These are phyloP conservation scores for Botrytis porri DNA, from an alignment of 2,329 filamentous ascomycete genomes.

Conservation along the genomic window DNA sequence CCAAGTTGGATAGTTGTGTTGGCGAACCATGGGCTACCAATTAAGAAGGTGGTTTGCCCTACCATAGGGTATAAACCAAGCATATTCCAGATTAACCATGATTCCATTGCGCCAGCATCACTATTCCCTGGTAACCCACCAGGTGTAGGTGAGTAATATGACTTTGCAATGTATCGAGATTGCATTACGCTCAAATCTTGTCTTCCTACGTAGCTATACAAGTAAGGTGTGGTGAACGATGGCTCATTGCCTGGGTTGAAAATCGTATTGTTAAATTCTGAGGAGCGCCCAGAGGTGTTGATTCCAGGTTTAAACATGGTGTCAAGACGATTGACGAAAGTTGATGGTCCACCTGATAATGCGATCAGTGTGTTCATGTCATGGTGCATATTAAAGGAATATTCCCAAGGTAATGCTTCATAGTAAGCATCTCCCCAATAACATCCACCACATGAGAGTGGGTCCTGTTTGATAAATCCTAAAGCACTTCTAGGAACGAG, in stretches of 20 bases:
- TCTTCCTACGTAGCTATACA: conserved; percentile 64
- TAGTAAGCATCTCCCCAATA: conserved; percentile 55
- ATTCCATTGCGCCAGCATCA: conserved; percentile 71
- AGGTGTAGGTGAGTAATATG: conserved; percentile 54
- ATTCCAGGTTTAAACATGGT: conserved; percentile 48
- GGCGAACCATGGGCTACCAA: conserved; percentile 62
- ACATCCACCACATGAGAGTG: conserved; percentile 50
- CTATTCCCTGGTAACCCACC: conserved; percentile 65
- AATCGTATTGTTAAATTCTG: conserved; percentile 39
- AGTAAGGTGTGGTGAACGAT: conserved; percentile 61
- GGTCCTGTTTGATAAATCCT: conserved; percentile 48
- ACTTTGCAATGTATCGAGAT: conserved; percentile 56
- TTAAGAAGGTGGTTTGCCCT: conserved; percentile 64
- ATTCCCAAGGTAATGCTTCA: conserved; percentile 52
- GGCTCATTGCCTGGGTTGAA: conserved; percentile 51
- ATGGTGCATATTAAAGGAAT: conserved; percentile 56
- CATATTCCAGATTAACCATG: conserved; percentile 67
- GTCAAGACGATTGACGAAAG: conserved; percentile 49
- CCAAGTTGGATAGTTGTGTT: conserved; percentile 59
- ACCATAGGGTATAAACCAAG: conserved; percentile 66
- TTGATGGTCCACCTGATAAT: conserved; percentile 46
- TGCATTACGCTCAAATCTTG: conserved; percentile 60
- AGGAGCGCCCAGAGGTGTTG: conserved; percentile 32
- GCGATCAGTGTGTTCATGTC: conserved; percentile 50
- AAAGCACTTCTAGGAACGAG: conserved; percentile 55